These are phyloP conservation scores for Ammopiptanthus mongolicus DNA, from an alignment of 306 rosid genomes.

Conservation along the genomic window DNA sequence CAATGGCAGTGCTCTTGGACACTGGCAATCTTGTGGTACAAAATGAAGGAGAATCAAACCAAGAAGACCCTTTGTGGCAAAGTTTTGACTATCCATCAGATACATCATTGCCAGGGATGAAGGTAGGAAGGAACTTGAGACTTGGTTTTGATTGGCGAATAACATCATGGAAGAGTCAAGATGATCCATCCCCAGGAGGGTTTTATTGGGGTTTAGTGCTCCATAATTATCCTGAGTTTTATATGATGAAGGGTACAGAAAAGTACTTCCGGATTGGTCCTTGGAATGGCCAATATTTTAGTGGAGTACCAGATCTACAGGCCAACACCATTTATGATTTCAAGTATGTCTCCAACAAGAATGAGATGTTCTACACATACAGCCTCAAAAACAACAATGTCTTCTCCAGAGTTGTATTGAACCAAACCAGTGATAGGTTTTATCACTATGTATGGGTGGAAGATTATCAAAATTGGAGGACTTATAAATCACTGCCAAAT, in stretches of 20 bases:
- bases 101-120: conserved; percentile 38
- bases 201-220: neutral
- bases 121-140: conserved; percentile 35
- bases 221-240: neutral
- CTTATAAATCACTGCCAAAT: neutral
- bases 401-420: neutral
- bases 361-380: conserved; percentile 17
- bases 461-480: neutral
- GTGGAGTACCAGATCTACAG: neutral
- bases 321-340: neutral
- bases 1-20: neutral
- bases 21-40: neutral
- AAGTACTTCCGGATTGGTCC: neutral
- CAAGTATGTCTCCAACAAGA: conserved; percentile 7
- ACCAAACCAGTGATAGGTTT: neutral
- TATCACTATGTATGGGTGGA: neutral
- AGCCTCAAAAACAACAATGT: neutral
- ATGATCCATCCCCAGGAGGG: conserved; percentile 34
- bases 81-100: conserved; percentile 43
- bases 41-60: neutral
- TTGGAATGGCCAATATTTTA: conserved; percentile 8
- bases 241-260: neutral
- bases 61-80: too few species aligned
- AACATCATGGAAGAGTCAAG: conserved; percentile 32
- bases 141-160: conserved; percentile 11